Base-by-base conservation (phyloP, 2,329 filamentous ascomycete genomes). In the Diaporthe citrichinensis region DNA sequence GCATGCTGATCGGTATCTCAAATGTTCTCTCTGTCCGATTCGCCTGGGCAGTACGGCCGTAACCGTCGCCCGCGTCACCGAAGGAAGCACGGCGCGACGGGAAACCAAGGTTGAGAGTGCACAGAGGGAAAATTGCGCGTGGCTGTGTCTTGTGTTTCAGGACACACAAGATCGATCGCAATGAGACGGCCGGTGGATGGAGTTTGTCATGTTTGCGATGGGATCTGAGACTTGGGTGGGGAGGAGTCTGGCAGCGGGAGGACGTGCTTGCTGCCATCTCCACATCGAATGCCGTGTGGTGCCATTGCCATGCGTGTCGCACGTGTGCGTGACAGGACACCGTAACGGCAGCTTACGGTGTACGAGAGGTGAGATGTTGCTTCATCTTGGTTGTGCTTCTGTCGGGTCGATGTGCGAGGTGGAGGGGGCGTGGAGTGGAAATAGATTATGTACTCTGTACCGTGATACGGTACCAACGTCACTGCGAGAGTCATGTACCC, bases 141-240 rank as follows among this genome's bases (percentile, higher is more conserved):
- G 65, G 65, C 46, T 68, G 65, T 68, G 65, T 68, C 8, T 53
- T 39, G 23, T 51, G 46, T 68, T 53, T 68, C 65, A 68, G 65
- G 31, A 39, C 46, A 68, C 65, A 53, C 65, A 53, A 68, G 46
- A 53, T 28, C 65, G 46, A 68, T 53, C 46, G 46, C 14, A 68
- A 53, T 68, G 46, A 67, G 41, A 67, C 41, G 41, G 31, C 6
- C 12, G 5, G 28, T 17, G 44, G 44, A 49, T 68, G 25, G 62
- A 36, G 59, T 25, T 28, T 68, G 46, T 68, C 31, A n/a, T 41
- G 46, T 68, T 53, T 68, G 46, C 65, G 65, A 69, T 69, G 65
- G 31, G 65, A 69, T 55, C 46, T 53, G 65, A 41, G 65, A 41
- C 65, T n/a, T 25, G 31, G 23, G 65, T 41, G 49, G 65, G 20